A percentile compares a stretch with the other conserved stretches of the same genome.
Evolutionary conservation across 176 grass and related monocot genomes (phyloP).

Genomic region (Eleusine indica): DNA sequence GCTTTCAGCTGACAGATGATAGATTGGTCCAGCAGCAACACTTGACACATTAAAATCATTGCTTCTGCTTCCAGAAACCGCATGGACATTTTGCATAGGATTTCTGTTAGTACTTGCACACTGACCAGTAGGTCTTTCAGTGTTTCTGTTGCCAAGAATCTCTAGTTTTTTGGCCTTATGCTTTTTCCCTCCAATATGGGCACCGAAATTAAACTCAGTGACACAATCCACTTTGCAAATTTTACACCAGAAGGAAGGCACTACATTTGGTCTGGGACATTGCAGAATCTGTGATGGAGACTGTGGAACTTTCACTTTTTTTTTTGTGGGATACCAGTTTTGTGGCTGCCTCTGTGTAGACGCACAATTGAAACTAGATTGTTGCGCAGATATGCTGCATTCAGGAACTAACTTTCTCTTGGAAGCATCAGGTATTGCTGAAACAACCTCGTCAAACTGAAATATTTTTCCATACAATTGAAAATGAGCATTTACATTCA

Average conservation of each 20-base stretch:
- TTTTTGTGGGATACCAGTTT: slow-evolving; percentile 42
- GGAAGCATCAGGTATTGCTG: slow-evolving; percentile 37
- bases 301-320: slow-evolving; percentile 51
- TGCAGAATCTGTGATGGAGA: slow-evolving; percentile 34
- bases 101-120: slow-evolving; percentile 16
- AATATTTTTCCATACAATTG: slow-evolving; percentile 16
- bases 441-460: slow-evolving; percentile 31
- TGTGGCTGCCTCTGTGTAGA: slow-evolving; percentile 15
- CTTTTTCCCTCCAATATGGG: slow-evolving; percentile 74
- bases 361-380: slow-evolving; percentile 15
- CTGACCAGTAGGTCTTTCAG: slow-evolving; percentile 24
- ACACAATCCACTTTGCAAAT: slow-evolving; percentile 81
- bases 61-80: slow-evolving; percentile 40
- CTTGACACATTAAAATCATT: not conserved
- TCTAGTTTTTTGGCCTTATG: slow-evolving; percentile 59
- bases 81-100: slow-evolving; percentile 19
- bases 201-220: slow-evolving; percentile 61
- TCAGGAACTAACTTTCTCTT: slow-evolving; percentile 39
- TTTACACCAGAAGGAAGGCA: slow-evolving; percentile 68
- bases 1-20: slow-evolving; percentile 30
- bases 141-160: slow-evolving; percentile 52
- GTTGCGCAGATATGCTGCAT: slow-evolving; percentile 15
- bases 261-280: slow-evolving; percentile 46
- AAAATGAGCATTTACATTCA: slow-evolving; percentile 5
- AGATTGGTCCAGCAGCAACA: slow-evolving; percentile 15